phyloP scores from a whole-genome alignment of 2,329 filamentous ascomycete genomes.

The Xylaria digitata region DNA sequence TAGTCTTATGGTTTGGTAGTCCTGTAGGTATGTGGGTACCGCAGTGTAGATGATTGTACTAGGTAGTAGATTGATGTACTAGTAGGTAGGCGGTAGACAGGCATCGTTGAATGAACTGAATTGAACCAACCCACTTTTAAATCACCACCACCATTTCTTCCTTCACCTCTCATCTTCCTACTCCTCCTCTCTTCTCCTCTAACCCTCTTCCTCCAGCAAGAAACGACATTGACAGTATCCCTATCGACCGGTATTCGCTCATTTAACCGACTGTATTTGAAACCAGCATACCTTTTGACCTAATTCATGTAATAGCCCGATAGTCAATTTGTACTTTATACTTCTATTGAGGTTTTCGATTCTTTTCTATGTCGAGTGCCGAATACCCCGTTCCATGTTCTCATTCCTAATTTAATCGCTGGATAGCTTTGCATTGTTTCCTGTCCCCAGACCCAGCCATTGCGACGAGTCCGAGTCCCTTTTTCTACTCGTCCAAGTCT shows the following conservation, averaged over 20 bases:
- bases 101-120: no score
- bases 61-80: no score
- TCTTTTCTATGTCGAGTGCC: conserved; percentile 1
- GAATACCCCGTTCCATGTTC: conserved; percentile 28
- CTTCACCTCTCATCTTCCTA: conserved; percentile 19
- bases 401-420: conserved; percentile 16
- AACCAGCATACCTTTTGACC: conserved; percentile 11
- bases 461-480: neutral
- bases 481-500: neutral
- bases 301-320: conserved; percentile 28
- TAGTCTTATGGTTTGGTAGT: no score
- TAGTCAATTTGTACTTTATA: conserved; percentile 28
- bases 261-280: conserved; percentile 19
- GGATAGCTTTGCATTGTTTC: conserved; percentile 1
- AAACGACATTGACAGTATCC: neutral
- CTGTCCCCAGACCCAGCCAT: neutral
- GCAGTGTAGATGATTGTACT: no score
- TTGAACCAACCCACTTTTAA: conserved; percentile 12
- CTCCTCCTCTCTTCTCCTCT: conserved; percentile 5
- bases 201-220: neutral
- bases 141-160: conserved; percentile 15
- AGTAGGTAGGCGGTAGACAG: no score
- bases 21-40: no score
- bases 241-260: conserved; percentile 17
- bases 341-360: conserved; percentile 12